These are phyloP conservation scores for Malus domestica DNA, from an alignment of 306 rosid species.

Conservation along the genomic window ASM211411v1 NC_041789.1:23072001-23072500, in stretches of 20 bases:
- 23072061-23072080: conserved; percentile 3
- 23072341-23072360: conserved; percentile 65
- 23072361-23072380: conserved; percentile 72
- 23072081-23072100: background rate
- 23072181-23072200: background rate
- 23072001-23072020: background rate
- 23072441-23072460: background rate
- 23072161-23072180: too few relatives aligned
- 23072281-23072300: conserved; percentile 90
- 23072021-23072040: background rate
- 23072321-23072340: conserved; percentile 81
- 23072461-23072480: too few relatives aligned
- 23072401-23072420: conserved; percentile 84
- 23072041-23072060: too few relatives aligned
- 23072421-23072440: background rate
- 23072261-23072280: conserved; percentile 89
- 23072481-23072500: background rate
- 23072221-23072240: conserved; percentile 18
- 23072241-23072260: conserved; percentile 60
- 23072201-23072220: background rate
- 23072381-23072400: conserved; percentile 77
- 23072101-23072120: background rate
- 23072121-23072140: background rate
- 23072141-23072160: background rate
- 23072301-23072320: conserved; percentile 80